These are phyloP conservation scores for Nannochloropsis gaditana DNA, from an alignment of 108 stramenopile genomes.

Conservation along the genomic window DNA sequence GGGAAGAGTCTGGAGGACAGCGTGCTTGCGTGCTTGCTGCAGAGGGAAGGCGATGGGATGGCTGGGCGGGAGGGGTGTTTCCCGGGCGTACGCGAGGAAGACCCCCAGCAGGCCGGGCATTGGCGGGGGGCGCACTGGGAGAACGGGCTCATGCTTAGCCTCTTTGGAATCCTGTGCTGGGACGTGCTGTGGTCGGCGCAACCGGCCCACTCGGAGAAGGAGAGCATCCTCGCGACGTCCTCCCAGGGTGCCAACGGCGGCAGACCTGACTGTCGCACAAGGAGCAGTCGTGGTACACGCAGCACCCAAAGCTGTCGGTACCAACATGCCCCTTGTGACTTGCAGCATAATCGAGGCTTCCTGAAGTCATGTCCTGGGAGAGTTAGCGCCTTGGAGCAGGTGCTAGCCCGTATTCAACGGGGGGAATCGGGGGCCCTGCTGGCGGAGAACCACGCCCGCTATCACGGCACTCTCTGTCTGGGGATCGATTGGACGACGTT, in stretches of 20 bases:
- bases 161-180: constrained; percentile 39
- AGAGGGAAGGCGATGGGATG: not conserved
- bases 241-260: not conserved
- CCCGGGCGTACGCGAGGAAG: not conserved
- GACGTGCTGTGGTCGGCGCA: constrained; percentile 23
- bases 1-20: not conserved
- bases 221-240: not conserved
- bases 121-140: constrained; percentile 15
- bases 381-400: not conserved
- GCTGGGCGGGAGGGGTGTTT: not conserved
- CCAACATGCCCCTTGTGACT: not conserved
- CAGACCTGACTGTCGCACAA: not conserved
- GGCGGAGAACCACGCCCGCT: not conserved
- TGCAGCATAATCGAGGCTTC: not conserved
- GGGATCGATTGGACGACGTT: not conserved
- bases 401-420: not conserved
- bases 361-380: not conserved
- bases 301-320: not conserved
- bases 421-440: not conserved
- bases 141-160: constrained; percentile 20
- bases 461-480: not conserved
- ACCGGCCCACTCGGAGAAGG: not conserved
- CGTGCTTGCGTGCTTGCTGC: not conserved
- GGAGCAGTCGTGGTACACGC: not conserved
- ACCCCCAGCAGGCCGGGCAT: not conserved